Evolutionary conservation across 371 early-diverging fungal genomes (phyloP).

Genomic region (Basidiobolus meristosporus): DNA sequence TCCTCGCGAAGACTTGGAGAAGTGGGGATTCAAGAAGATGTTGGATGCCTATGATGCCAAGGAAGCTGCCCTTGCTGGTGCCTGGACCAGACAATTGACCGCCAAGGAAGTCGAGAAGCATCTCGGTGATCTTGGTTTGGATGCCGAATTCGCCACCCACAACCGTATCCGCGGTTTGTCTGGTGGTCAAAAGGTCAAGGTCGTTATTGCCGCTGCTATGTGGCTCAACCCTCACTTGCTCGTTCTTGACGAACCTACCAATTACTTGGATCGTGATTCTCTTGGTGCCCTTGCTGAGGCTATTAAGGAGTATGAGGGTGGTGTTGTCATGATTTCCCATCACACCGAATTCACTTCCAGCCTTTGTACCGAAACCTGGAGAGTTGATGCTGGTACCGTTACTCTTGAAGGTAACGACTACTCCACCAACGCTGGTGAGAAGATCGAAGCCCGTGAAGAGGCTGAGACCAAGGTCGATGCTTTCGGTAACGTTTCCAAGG

Average conservation of each 20-base stretch:
- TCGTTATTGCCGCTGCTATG: slow-evolving; percentile 70
- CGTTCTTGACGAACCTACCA: slow-evolving; percentile 81
- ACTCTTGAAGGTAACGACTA: slow-evolving; percentile 12
- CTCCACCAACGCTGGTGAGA: slow-evolving; percentile 8
- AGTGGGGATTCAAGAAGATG: slow-evolving; percentile 45
- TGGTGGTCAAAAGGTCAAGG: slow-evolving; percentile 84
- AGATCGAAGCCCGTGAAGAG: slow-evolving; percentile 9
- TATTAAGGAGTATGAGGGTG: slow-evolving; percentile 46
- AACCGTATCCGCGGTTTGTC: slow-evolving; percentile 69
- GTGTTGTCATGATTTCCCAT: slow-evolving; percentile 60
- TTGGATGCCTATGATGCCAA: slow-evolving; percentile 38
- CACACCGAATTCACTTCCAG: slow-evolving; percentile 45
- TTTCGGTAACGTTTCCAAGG: slow-evolving; percentile 12
- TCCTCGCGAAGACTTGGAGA: slow-evolving; percentile 42
- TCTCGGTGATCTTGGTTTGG: slow-evolving; percentile 42
- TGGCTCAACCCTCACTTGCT: slow-evolving; percentile 76
- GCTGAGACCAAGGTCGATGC: slow-evolving; percentile 13
- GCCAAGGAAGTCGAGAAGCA: slow-evolving; percentile 49
- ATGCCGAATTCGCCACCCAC: slow-evolving; percentile 58
- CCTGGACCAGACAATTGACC: slow-evolving; percentile 37
- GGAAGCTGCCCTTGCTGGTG: slow-evolving; percentile 41
- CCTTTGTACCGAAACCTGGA: slow-evolving; percentile 51
- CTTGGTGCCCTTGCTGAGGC: slow-evolving; percentile 50
- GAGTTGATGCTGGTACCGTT: slow-evolving; percentile 45
- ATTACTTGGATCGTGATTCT: slow-evolving; percentile 60